Base-by-base conservation (phyloP, 1,139 yeast species). In the Saccharomyces pastorianus region DNA sequence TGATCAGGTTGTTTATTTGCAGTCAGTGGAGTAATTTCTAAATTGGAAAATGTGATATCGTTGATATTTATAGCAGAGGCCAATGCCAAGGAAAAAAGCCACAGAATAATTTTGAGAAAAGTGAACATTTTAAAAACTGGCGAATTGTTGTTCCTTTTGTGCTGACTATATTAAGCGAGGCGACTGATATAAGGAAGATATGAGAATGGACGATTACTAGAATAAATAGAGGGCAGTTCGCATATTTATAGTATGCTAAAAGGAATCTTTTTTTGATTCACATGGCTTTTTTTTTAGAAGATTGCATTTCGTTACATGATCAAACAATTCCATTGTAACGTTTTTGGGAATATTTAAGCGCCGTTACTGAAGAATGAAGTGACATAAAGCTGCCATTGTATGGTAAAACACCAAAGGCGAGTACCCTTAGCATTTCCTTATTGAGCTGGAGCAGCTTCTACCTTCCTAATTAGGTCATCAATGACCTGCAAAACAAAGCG, bases 1-100 rank as follows among this genome's bases (percentile, higher is more conserved):
- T 61, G 58, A 28, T 63, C 61, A 11, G 75, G 75, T 34, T 55
- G 56, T 29, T 53, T 54, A 4, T 53, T 51, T 4, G 60, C 60
- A 9, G 61, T 56, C 20, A 59, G 58, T 29, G 67, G 61, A 34
- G 58, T 50, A 26, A 68, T 48, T 2, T 60, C 55, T 41, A 67
- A 54, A 7, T 60, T 58, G 1, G 64, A 61, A 51, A 61, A 63
- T 7, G 55, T 47, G 48, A 63, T 49, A 2, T 44, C 42, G 2
- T 50, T 29, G 11, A 62, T 56, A 46, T 57, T 60, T 20, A 59
- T 53, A 34, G 68, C 68, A 11, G 44, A 44, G 8, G 57, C 55
- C 6, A 51, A 6, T 26, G 58, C 56, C 23, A 47, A 29, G n/a
- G 49, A 38, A 27, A 51, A 38, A 38, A 38, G 44, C 26, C n/a